Percentiles rank a stretch among this genome's conserved stretches.
phyloP scores from a whole-genome alignment of 495 filamentous ascomycete genomes.

The Rusavskia elegans region DNA sequence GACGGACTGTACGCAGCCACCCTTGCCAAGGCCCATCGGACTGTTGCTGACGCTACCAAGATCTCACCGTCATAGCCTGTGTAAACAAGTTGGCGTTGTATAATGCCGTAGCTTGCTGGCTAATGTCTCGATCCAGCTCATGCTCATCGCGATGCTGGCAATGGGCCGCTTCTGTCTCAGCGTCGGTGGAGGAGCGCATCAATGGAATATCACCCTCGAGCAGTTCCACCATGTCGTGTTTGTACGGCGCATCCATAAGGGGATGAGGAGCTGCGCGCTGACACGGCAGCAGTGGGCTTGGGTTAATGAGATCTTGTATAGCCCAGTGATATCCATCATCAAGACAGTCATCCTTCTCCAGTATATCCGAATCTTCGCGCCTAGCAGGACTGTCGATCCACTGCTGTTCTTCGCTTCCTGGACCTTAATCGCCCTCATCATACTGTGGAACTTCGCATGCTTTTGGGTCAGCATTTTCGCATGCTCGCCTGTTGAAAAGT shows the following conservation, averaged over 20 bases:
- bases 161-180: background rate
- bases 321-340: conserved; percentile 10
- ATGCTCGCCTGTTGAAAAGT: background rate
- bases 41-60: background rate
- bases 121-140: background rate
- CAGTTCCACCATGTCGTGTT: background rate
- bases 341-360: conserved; percentile 24
- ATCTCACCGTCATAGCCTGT: background rate
- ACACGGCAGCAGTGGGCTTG: conserved; percentile 7
- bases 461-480: background rate
- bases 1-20: background rate
- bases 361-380: conserved; percentile 20
- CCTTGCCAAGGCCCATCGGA: background rate
- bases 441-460: background rate
- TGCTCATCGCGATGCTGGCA: background rate
- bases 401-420: background rate
- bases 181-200: background rate
- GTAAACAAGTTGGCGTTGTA: background rate
- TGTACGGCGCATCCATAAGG: background rate
- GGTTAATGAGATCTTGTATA: conserved; percentile 13
- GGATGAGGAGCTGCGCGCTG: background rate
- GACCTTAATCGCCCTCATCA: background rate
- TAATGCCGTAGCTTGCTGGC: background rate
- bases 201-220: background rate
- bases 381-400: conserved; percentile 1